Base-by-base conservation (phyloP, 495 filamentous ascomycete genomes). In the Penicillium silybi region DNA sequence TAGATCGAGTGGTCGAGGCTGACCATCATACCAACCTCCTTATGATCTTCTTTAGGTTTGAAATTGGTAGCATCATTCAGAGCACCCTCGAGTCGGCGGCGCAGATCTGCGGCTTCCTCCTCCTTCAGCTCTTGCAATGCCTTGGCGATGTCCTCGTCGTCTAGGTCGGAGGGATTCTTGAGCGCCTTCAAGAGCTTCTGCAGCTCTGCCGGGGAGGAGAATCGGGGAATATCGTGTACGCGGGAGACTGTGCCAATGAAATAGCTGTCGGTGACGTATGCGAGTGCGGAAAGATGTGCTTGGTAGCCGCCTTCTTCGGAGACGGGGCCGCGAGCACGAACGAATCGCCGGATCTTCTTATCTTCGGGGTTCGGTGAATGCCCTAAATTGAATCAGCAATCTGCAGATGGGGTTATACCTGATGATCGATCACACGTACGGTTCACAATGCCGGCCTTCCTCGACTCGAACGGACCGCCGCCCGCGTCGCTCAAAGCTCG, bases 1-100 rank as follows among this genome's bases (percentile, higher is more conserved):
- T 95, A 96, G 40, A 98, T 96, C 3, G 84, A 86, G 71, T 93
- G 90, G 67, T 98, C 93, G 18, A 98, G 71, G 48, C 85, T 90
- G 49, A 97, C 90, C 88, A 97, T 92, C 92, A 98, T 97, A 9
- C 93, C 89, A 15, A 98, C 73, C 62, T 73, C 61, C 50, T 65
- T 72, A 17, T 64, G 62, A 2, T 68, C 56, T 13, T 43, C 40
- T 26, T 62, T 52, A 2, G 54, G 57, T 22, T 57, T 53, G 34
- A 44, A 45, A 13, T 54, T 52, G 3, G 56, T 57, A 8, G 58
- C 63, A 40, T 67, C 58, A 41, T 48, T 62, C 29, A 75, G 35
- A 4, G 65, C 70, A 0, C 70, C 70, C 46, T 75, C 67, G 3
- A 75, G 48, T 26, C 65, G 67, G 25, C 62, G 66, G 37, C 66